These are phyloP conservation scores for Rhinocladiella similis DNA, from an alignment of 2,329 filamentous ascomycete species.

Conservation along the genomic window DNA sequence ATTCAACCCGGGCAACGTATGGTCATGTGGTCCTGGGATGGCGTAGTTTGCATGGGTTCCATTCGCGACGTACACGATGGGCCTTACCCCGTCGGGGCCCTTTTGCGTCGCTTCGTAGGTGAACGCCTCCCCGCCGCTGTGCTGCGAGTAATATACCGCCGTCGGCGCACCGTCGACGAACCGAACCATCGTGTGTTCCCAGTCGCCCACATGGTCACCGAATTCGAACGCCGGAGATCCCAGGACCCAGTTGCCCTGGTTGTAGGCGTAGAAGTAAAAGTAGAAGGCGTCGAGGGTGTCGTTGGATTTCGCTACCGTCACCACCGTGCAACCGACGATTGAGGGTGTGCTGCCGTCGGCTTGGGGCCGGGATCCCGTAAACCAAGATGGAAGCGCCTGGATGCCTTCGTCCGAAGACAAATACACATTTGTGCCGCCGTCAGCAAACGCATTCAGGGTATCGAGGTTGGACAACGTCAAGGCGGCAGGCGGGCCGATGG, in stretches of 20 bases:
- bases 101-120: constrained; percentile 58
- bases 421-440: constrained; percentile 49
- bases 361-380: constrained; percentile 56
- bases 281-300: constrained; percentile 61
- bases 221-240: constrained; percentile 43
- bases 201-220: constrained; percentile 65
- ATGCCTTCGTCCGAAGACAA: constrained; percentile 53
- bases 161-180: constrained; percentile 58
- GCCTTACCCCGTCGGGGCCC: constrained; percentile 48
- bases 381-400: constrained; percentile 47
- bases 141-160: constrained; percentile 64
- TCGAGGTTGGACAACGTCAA: constrained; percentile 52
- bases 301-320: constrained; percentile 59
- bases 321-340: constrained; percentile 51
- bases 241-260: constrained; percentile 43
- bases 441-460: constrained; percentile 45
- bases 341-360: constrained; percentile 51
- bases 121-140: constrained; percentile 64
- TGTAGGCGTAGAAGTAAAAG: constrained; percentile 61
- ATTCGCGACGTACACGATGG: constrained; percentile 59
- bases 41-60: constrained; percentile 68
- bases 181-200: constrained; percentile 53
- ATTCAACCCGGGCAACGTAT: constrained; percentile 62
- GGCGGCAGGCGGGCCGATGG: constrained; percentile 39
- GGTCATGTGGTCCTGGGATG: constrained; percentile 58